A percentile compares a stretch with the other conserved stretches of the same genome.
Conservation (phyloP, 2,329 filamentous ascomycete genomes). For the Alternaria sp. region DNA sequence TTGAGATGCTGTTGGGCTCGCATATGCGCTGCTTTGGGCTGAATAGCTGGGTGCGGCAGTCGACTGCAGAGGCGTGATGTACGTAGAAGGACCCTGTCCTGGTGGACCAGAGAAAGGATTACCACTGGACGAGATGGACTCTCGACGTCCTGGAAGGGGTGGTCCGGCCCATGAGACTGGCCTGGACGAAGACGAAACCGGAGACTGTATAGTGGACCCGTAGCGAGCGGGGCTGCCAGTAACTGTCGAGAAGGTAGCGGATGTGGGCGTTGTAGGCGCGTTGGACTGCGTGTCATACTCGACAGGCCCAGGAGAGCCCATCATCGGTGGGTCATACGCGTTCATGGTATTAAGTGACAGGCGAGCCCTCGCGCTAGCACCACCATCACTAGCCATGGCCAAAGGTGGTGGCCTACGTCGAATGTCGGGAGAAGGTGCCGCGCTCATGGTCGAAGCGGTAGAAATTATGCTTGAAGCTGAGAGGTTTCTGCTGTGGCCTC, state of each 20-base stretch:
- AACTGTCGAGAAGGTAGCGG: conserved; percentile 78
- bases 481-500: conserved; percentile 83
- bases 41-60: conserved; percentile 62
- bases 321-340: conserved; percentile 64
- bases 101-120: conserved; percentile 76
- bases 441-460: conserved; percentile 71
- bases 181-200: conserved; percentile 71
- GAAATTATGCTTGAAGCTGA: conserved; percentile 88
- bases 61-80: conserved; percentile 62
- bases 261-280: conserved; percentile 82
- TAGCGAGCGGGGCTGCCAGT: conserved; percentile 76
- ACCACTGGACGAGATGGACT: conserved; percentile 80
- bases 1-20: conserved; percentile 70
- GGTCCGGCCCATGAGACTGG: conserved; percentile 75
- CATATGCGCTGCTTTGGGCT: conserved; percentile 66
- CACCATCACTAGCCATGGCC: conserved; percentile 77
- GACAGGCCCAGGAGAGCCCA: conserved; percentile 67
- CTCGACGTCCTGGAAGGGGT: conserved; percentile 72
- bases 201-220: conserved; percentile 72
- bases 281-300: conserved; percentile 70
- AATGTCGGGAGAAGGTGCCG: conserved; percentile 53
- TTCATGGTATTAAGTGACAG: conserved; percentile 66
- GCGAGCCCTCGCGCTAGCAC: conserved; percentile 64
- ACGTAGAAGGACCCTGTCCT: conserved; percentile 64
- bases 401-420: conserved; percentile 80